A percentile compares a stretch with the other conserved stretches of the same genome.
Evolutionary conservation across 352 stramenopile genomes (phyloP).

Genomic region (Phytopythium helicoides): DNA sequence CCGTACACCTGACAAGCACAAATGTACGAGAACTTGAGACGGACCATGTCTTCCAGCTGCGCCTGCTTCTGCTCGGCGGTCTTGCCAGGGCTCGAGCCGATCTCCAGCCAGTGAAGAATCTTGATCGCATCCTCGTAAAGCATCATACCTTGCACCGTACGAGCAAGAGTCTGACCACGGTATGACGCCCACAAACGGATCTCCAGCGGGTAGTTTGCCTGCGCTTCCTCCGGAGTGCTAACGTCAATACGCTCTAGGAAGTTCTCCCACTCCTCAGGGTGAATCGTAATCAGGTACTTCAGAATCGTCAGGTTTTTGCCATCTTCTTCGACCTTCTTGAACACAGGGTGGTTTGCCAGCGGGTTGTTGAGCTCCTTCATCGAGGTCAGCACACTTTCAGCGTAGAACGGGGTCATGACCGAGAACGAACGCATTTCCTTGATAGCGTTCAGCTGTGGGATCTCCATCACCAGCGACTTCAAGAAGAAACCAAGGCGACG

Average conservation of each 20-base stretch:
- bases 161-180: conserved; percentile 68
- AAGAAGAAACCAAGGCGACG: conserved; percentile 81
- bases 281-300: conserved; percentile 78
- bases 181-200: conserved; percentile 79
- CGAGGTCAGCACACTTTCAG: conserved; percentile 67
- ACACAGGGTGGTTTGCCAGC: conserved; percentile 68
- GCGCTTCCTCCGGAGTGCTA: conserved; percentile 54
- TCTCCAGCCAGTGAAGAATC: conserved; percentile 80
- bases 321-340: conserved; percentile 68
- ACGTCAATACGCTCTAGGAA: conserved; percentile 78
- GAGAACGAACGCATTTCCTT: conserved; percentile 85
- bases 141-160: conserved; percentile 83
- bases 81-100: conserved; percentile 63
- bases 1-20: conserved; percentile 83
- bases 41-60: conserved; percentile 77
- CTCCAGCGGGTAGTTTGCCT: conserved; percentile 60
- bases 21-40: conserved; percentile 83
- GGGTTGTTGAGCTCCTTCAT: conserved; percentile 64
- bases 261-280: conserved; percentile 77
- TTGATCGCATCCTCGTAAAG: conserved; percentile 83
- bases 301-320: conserved; percentile 83
- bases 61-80: conserved; percentile 69
- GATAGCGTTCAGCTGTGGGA: conserved; percentile 63
- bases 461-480: conserved; percentile 79
- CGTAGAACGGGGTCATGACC: conserved; percentile 79